phyloP scores from a whole-genome alignment of 208 protist species.

The Crithidia fasciculata region DNA sequence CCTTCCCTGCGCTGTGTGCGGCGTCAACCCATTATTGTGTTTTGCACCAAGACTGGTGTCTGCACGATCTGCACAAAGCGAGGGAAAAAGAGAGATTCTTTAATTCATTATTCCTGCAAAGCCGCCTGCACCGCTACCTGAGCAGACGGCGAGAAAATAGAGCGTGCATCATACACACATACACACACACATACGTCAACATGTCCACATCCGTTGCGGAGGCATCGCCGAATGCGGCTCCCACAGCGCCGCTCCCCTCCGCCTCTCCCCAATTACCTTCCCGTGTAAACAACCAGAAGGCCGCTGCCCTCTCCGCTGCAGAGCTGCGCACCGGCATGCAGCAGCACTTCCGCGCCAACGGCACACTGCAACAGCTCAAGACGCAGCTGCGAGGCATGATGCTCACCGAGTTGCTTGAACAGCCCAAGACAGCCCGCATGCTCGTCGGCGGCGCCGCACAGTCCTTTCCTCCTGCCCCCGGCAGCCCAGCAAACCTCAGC shows the following conservation, averaged over 20 bases:
- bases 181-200: too few relatives aligned
- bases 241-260: background rate
- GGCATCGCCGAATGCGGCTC: background rate
- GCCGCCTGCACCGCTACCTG: too few relatives aligned
- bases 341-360: conserved; percentile 74
- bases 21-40: too few relatives aligned
- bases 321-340: conserved; percentile 83
- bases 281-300: background rate
- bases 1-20: too few relatives aligned
- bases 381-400: conserved; percentile 85
- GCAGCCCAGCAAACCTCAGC: background rate
- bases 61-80: too few relatives aligned
- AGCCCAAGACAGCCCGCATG: conserved; percentile 36
- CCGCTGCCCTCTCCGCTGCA: conserved; percentile 35
- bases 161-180: too few relatives aligned
- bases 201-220: conserved; percentile 12
- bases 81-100: too few relatives aligned
- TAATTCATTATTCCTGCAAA: too few relatives aligned
- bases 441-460: conserved; percentile 23
- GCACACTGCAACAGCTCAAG: conserved; percentile 78
- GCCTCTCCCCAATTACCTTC: background rate
- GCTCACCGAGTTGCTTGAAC: conserved; percentile 68
- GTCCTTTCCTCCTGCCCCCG: conserved; percentile 4
- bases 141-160: too few relatives aligned
- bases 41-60: too few relatives aligned